Evolutionary conservation across 257 asterid species (phyloP).

Genomic region (Nicotiana undulata): DNA sequence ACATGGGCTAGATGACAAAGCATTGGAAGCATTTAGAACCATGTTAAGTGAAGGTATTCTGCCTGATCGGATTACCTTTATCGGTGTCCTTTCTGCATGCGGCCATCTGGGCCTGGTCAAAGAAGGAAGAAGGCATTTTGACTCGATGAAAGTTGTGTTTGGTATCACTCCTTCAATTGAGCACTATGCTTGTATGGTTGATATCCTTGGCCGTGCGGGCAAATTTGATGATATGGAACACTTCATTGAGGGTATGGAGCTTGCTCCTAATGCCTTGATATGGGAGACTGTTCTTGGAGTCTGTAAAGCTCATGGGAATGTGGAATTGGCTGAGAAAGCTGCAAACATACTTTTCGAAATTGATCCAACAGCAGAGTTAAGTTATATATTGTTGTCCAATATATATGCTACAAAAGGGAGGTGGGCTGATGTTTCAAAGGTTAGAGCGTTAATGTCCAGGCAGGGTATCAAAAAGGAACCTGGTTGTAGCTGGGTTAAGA

Average conservation of each 20-base stretch:
- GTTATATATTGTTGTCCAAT: slow-evolving; percentile 61
- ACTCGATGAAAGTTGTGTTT: slow-evolving; percentile 39
- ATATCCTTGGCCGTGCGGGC: slow-evolving; percentile 74
- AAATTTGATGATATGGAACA: slow-evolving; percentile 53
- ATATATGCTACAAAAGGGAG: slow-evolving; percentile 60
- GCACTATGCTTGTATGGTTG: slow-evolving; percentile 82
- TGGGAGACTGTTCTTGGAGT: slow-evolving; percentile 86
- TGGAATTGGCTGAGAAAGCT: slow-evolving; percentile 71
- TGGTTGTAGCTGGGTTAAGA: slow-evolving; percentile 86
- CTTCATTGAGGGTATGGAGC: slow-evolving; percentile 51
- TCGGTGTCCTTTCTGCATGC: slow-evolving; percentile 74
- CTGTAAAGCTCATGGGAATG: slow-evolving; percentile 56
- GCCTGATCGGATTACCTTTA: slow-evolving; percentile 63
- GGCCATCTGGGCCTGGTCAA: slow-evolving; percentile 75
- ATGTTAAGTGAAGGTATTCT: slow-evolving; percentile 37
- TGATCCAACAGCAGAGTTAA: slow-evolving; percentile 51
- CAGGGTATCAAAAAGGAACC: slow-evolving; percentile 75
- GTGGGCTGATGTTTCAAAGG: slow-evolving; percentile 64
- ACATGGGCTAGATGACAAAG: slow-evolving; percentile 62
- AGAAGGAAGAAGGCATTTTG: slow-evolving; percentile 53
- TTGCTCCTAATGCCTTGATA: slow-evolving; percentile 50
- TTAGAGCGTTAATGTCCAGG: slow-evolving; percentile 50
- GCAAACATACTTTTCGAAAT: slow-evolving; percentile 54
- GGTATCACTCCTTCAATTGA: slow-evolving; percentile 53
- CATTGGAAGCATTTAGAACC: slow-evolving; percentile 45